A percentile compares a stretch with the other conserved stretches of the same genome.
phyloP scores from a whole-genome alignment of 2,329 filamentous ascomycete species.

The Sporothrix dimorphospora region DNA sequence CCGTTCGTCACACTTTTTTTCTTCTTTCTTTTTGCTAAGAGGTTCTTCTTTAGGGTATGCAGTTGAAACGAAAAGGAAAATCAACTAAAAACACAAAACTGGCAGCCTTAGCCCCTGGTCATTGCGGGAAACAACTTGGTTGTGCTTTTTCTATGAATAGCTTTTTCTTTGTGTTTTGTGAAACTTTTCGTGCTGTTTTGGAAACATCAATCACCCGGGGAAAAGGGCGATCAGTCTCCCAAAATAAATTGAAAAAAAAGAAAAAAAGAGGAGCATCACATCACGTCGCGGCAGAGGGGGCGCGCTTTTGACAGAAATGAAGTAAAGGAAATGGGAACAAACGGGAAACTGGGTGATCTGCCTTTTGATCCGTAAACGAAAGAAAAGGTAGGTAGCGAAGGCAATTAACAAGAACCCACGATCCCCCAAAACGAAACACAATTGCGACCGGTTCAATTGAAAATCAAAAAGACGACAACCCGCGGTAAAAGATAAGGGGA shows the following conservation, averaged over 20 bases:
- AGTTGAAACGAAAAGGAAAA: neutral
- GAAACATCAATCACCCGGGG: constrained; percentile 10
- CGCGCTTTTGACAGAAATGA: neutral
- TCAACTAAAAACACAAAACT: neutral
- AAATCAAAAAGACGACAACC: constrained; percentile 1
- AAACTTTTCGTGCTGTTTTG: constrained; percentile 19
- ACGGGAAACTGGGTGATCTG: constrained; percentile 20
- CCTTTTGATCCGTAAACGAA: constrained; percentile 9
- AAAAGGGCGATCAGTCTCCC: neutral
- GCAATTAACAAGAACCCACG: neutral
- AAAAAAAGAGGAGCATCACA: neutral
- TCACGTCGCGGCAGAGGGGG: neutral
- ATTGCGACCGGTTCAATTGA: constrained; percentile 19
- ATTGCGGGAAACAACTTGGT: neutral
- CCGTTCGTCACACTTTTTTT: neutral
- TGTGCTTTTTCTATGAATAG: constrained; percentile 6
- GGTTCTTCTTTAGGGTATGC: neutral
- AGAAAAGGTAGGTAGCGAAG: neutral
- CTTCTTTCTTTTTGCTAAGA: neutral
- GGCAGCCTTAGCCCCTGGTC: neutral
- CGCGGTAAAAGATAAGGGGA: neutral
- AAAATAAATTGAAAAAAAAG: neutral
- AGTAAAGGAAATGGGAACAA: neutral
- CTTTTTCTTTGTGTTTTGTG: neutral
- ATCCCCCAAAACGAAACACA: constrained; percentile 24